Conservation (phyloP, 164 flowering plant genomes). For the Chloranthus sessilifolius region DNA sequence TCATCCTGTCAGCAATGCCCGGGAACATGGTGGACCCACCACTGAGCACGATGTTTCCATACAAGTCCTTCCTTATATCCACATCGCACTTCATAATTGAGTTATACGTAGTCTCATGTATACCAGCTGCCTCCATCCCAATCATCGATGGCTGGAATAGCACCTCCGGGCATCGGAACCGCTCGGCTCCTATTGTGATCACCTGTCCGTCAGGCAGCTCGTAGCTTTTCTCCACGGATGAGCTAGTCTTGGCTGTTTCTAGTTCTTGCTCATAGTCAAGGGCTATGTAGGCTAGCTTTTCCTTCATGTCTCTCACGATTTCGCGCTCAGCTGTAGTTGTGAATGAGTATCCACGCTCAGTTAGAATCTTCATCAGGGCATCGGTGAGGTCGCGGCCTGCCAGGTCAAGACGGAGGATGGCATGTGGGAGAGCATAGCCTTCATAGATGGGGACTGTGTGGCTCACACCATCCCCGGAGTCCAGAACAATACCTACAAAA, state of each 20-base stretch:
- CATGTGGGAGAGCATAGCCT: conserved; percentile 40
- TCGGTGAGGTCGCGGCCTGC: conserved; percentile 36
- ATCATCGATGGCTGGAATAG: conserved; percentile 42
- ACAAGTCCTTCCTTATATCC: conserved; percentile 37
- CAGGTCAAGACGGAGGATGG: conserved; percentile 34
- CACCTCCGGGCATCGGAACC: conserved; percentile 37
- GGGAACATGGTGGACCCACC: conserved; percentile 41
- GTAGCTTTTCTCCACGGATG: conserved; percentile 31
- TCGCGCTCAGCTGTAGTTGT: conserved; percentile 35
- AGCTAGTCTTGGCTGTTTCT: conserved; percentile 27
- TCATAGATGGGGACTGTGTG: conserved; percentile 39
- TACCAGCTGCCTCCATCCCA: conserved; percentile 40
- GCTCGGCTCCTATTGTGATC: conserved; percentile 35
- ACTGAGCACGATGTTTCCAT: conserved; percentile 38
- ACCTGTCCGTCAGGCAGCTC: conserved; percentile 34
- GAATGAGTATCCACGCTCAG: conserved; percentile 30
- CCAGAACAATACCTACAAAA: conserved; percentile 32
- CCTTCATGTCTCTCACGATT: conserved; percentile 56
- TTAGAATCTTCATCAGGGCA: conserved; percentile 29
- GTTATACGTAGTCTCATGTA: conserved; percentile 36
- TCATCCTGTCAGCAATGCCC: conserved; percentile 37
- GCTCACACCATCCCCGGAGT: conserved; percentile 42
- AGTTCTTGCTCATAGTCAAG: conserved; percentile 32
- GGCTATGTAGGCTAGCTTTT: conserved; percentile 42
- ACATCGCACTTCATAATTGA: conserved; percentile 40